phyloP scores from a whole-genome alignment of 2,329 filamentous ascomycete species.

The Hysterium pulicare region DNA sequence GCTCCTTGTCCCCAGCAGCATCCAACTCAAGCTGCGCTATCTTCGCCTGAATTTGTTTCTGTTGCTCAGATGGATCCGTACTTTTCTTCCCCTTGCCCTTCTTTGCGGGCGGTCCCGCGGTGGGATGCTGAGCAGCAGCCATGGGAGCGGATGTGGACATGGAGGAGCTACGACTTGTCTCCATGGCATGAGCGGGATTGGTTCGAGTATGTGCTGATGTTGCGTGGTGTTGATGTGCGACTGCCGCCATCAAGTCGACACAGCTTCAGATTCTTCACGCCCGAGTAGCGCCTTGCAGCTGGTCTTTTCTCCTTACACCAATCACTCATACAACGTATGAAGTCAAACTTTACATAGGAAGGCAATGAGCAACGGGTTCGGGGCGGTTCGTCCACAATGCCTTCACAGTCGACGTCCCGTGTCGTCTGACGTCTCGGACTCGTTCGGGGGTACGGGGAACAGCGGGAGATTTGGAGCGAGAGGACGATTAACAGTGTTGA shows the following conservation, averaged over 20 bases:
- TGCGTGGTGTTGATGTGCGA: conserved; percentile 34
- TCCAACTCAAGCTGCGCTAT: conserved; percentile 95
- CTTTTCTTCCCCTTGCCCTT: conserved; percentile 83
- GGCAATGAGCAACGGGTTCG: conserved; percentile 15
- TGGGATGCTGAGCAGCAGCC: conserved; percentile 44
- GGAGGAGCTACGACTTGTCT: conserved; percentile 39
- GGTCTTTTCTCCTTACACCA: conserved; percentile 6
- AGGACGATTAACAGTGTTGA: background rate
- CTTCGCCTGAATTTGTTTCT: conserved; percentile 85
- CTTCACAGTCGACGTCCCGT: conserved; percentile 5
- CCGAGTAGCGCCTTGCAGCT: conserved; percentile 14
- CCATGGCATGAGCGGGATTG: conserved; percentile 39
- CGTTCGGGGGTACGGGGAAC: conserved; percentile 10
- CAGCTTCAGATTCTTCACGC: conserved; percentile 13
- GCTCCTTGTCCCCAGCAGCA: conserved; percentile 88
- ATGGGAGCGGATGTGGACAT: conserved; percentile 42
- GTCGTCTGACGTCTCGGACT: conserved; percentile 27
- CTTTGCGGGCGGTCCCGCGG: conserved; percentile 57
- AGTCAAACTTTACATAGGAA: conserved; percentile 9
- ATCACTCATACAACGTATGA: conserved; percentile 2
- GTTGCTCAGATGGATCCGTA: conserved; percentile 81
- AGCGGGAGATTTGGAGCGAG: background rate
- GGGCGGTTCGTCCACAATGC: conserved; percentile 1
- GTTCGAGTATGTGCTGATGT: conserved; percentile 26
- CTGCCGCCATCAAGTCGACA: conserved; percentile 31